phyloP scores from a whole-genome alignment of 2,329 filamentous ascomycete species.

The Nemania sp. region DNA sequence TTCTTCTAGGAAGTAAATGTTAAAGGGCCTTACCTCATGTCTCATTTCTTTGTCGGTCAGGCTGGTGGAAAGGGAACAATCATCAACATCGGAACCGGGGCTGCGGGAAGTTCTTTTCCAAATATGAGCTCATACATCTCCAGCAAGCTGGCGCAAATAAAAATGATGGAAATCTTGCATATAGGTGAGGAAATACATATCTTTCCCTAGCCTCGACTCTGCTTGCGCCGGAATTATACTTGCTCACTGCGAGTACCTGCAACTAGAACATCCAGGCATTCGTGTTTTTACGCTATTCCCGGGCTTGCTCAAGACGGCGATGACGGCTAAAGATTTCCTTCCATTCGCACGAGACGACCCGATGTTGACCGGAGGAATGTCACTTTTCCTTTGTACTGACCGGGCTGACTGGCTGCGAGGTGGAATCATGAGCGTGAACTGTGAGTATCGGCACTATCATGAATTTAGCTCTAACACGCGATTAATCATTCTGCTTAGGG shows the following conservation, averaged over 20 bases:
- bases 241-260: too few relatives aligned
- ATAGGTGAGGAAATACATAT: too few relatives aligned
- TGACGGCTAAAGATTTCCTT: constrained; percentile 23
- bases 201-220: too few relatives aligned
- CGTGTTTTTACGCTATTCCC: constrained; percentile 24
- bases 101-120: constrained; percentile 15
- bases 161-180: constrained; percentile 28
- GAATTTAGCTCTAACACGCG: constrained; percentile 16
- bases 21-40: constrained; percentile 25
- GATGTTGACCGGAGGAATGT: constrained; percentile 18
- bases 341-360: constrained; percentile 23
- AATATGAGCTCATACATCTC: constrained; percentile 25
- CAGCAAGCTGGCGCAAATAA: constrained; percentile 25
- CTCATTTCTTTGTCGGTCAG: constrained; percentile 26
- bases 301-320: constrained; percentile 18
- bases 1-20: constrained; percentile 33
- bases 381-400: constrained; percentile 22
- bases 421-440: constrained; percentile 29
- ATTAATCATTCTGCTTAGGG: constrained; percentile 20
- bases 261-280: constrained; percentile 22
- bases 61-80: constrained; percentile 24
- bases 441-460: constrained; percentile 16
- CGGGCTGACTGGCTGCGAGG: constrained; percentile 30
- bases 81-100: constrained; percentile 24
- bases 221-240: too few relatives aligned